Evolutionary conservation across 2,329 filamentous ascomycete species (phyloP).

Genomic region (Zymoseptoria crescenta): DNA sequence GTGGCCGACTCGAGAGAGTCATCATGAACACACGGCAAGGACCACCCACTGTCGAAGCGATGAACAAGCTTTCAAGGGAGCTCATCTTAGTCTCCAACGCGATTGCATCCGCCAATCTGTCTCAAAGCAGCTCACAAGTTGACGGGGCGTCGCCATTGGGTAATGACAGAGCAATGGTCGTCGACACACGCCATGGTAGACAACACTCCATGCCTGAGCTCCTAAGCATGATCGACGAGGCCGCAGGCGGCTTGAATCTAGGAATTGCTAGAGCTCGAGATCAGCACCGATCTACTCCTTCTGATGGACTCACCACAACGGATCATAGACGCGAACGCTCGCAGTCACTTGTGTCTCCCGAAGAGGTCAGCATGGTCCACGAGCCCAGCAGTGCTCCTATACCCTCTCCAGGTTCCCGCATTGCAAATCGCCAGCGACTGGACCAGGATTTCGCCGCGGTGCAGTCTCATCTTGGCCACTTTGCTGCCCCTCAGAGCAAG

Average conservation of each 20-base stretch:
- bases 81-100: slow-evolving; percentile 19
- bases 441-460: slow-evolving; percentile 6
- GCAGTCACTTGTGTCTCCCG: neutral
- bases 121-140: slow-evolving; percentile 3
- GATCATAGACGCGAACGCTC: neutral
- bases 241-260: slow-evolving; percentile 29
- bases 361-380: neutral
- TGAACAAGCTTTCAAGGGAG: slow-evolving; percentile 22
- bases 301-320: neutral
- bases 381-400: neutral
- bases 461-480: slow-evolving; percentile 2
- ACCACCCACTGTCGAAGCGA: slow-evolving; percentile 10
- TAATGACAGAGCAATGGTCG: slow-evolving; percentile 9
- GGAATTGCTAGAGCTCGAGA: neutral
- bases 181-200: slow-evolving; percentile 27
- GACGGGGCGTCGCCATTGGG: slow-evolving; percentile 10
- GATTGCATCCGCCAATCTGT: slow-evolving; percentile 9
- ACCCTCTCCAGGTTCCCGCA: slow-evolving; percentile 20
- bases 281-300: neutral
- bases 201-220: slow-evolving; percentile 30
- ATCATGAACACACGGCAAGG: slow-evolving; percentile 32
- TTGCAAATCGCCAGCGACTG: slow-evolving; percentile 7
- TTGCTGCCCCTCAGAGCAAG: neutral
- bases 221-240: slow-evolving; percentile 30
- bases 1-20: slow-evolving; percentile 31